Evolutionary conservation across 2,329 filamentous ascomycete species (phyloP).

Genomic region (Fusarium concolor): DNA sequence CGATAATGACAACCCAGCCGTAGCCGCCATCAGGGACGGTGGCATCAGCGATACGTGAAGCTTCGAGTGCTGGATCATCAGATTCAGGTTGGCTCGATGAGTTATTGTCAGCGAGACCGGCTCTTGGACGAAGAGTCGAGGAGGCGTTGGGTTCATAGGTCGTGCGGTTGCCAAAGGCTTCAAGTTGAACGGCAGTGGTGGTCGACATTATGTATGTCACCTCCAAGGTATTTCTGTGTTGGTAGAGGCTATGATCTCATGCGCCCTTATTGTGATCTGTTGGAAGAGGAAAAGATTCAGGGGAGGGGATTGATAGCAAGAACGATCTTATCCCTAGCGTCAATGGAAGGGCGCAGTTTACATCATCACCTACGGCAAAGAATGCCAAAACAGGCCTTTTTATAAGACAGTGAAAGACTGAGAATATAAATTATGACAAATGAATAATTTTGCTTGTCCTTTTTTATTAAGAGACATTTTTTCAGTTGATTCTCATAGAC

Average conservation of each 20-base stretch:
- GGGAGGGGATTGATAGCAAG: accelerated
- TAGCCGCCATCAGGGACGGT: slow-evolving; percentile 46
- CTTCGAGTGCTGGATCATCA: slow-evolving; percentile 38
- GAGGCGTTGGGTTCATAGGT: slow-evolving; percentile 8
- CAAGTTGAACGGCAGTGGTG: slow-evolving; percentile 27
- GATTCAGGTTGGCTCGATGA: neutral
- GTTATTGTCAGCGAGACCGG: neutral
- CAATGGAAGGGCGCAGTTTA: slow-evolving; percentile 28
- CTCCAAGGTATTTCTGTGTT: neutral
- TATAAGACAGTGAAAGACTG: no score
- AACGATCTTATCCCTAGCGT: slow-evolving; percentile 4
- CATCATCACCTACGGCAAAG: slow-evolving; percentile 1
- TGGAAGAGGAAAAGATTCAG: neutral
- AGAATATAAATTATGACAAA: no score
- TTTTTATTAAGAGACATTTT: no score
- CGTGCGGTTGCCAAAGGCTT: slow-evolving; percentile 19
- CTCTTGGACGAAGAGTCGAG: slow-evolving; percentile 23
- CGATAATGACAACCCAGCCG: slow-evolving; percentile 45
- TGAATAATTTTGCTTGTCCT: no score
- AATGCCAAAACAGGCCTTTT: neutral
- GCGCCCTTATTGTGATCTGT: neutral
- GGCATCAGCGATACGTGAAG: slow-evolving; percentile 38
- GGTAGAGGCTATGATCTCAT: neutral
- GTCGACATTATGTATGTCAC: slow-evolving; percentile 23
- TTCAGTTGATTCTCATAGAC: no score